Conservation (phyloP, 1,139 yeast species). For the Suhomyces anneliseae region DNA sequence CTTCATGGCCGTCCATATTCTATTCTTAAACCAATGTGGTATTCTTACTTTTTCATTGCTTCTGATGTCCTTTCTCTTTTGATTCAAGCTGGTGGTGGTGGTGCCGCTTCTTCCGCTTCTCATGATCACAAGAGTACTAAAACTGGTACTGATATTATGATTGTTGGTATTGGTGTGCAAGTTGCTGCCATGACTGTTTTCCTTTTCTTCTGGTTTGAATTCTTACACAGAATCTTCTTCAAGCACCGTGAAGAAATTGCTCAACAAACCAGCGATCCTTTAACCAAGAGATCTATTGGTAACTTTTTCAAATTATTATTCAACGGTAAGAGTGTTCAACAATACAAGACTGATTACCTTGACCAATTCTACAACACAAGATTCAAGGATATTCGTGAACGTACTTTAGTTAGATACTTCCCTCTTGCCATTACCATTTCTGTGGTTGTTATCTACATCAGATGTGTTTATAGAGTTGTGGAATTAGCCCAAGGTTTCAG, state of each 20-base stretch:
- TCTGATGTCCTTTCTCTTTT: conserved; percentile 69
- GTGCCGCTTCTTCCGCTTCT: conserved; percentile 63
- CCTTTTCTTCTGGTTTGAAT: conserved; percentile 54
- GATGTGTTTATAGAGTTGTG: conserved; percentile 79
- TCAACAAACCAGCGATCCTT: conserved; percentile 19
- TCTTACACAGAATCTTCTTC: conserved; percentile 48
- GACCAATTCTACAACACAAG: conserved; percentile 40
- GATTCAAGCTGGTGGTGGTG: conserved; percentile 84
- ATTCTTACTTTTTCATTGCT: conserved; percentile 66
- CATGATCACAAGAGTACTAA: conserved; percentile 33
- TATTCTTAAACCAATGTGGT: conserved; percentile 69
- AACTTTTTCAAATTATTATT: conserved; percentile 34
- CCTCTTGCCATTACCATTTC: conserved; percentile 54
- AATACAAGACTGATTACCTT: conserved; percentile 24
- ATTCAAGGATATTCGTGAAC: conserved; percentile 41
- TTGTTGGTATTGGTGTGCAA: conserved; percentile 81
- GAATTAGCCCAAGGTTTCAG: conserved; percentile 79
- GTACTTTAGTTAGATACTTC: conserved; percentile 45
- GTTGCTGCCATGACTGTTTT: conserved; percentile 72
- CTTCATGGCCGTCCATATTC: conserved; percentile 67
- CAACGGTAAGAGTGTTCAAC: conserved; percentile 24
- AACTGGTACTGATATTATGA: conserved; percentile 73
- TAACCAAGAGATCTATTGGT: conserved; percentile 24
- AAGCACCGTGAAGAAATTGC: conserved; percentile 22
- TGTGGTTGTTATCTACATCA: conserved; percentile 59